These are phyloP conservation scores for Naganishia sp. DNA, from an alignment of 1,284 basidiomycete genomes.

Conservation along the genomic window DNA sequence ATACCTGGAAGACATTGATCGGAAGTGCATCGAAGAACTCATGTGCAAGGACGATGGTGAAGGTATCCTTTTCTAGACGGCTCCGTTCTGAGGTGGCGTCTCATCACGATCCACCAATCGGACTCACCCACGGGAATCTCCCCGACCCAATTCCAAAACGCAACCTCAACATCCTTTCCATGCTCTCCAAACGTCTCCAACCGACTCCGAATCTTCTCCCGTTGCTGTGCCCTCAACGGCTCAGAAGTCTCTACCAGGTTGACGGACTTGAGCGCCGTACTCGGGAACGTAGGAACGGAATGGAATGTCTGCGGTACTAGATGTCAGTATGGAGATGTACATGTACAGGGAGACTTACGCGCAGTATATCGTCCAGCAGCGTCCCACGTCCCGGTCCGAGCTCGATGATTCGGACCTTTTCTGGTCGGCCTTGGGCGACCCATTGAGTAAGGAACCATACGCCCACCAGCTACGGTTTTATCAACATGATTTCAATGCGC, in stretches of 20 bases:
- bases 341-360: constrained; percentile 60
- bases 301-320: constrained; percentile 43
- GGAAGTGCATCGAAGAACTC: constrained; percentile 98
- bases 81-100: neutral
- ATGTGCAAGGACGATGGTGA: constrained; percentile 88
- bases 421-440: constrained; percentile 61
- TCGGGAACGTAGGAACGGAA: constrained; percentile 59
- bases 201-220: constrained; percentile 57
- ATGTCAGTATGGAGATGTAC: neutral
- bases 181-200: constrained; percentile 36
- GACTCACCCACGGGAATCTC: constrained; percentile 60
- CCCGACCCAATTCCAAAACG: constrained; percentile 76
- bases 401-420: constrained; percentile 74
- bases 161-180: constrained; percentile 54
- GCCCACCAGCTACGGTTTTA: constrained; percentile 70
- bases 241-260: constrained; percentile 80
- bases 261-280: constrained; percentile 60
- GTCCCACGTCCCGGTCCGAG: constrained; percentile 94
- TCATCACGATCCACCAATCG: too few relatives aligned
- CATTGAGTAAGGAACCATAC: constrained; percentile 85
- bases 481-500: neutral
- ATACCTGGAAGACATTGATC: constrained; percentile 82
- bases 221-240: constrained; percentile 67
- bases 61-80: constrained; percentile 58
- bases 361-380: constrained; percentile 83